These are phyloP conservation scores for Trypanosoma theileri DNA, from an alignment of 208 protist species.

Conservation along the genomic window DNA sequence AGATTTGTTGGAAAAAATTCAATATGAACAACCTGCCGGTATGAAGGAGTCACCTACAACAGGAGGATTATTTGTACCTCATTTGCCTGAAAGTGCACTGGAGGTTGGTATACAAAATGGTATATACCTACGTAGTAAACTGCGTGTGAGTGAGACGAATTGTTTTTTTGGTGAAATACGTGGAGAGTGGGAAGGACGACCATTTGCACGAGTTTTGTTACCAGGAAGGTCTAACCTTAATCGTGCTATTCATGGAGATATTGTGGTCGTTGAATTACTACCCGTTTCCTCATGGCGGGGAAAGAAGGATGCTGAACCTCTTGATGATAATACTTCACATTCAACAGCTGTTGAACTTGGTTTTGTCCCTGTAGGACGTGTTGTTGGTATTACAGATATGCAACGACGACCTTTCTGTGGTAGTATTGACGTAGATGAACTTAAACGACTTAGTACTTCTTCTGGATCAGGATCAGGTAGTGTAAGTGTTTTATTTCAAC, in stretches of 20 bases:
- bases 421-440: slow-evolving; percentile 75
- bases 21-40: slow-evolving; percentile 62
- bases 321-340: slow-evolving; percentile 38
- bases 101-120: slow-evolving; percentile 63
- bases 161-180: slow-evolving; percentile 89
- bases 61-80: slow-evolving; percentile 51
- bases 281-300: slow-evolving; percentile 32
- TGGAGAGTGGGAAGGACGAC: slow-evolving; percentile 79
- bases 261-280: slow-evolving; percentile 43
- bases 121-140: slow-evolving; percentile 69
- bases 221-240: slow-evolving; percentile 82
- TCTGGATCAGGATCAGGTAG: slow-evolving; percentile 37
- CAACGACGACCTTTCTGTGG: slow-evolving; percentile 83
- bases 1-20: slow-evolving; percentile 83
- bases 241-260: slow-evolving; percentile 73
- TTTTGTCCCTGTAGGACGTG: slow-evolving; percentile 59
- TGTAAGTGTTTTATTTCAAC: slow-evolving; percentile 85
- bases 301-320: slow-evolving; percentile 16
- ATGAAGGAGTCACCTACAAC: slow-evolving; percentile 64
- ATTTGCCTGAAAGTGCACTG: slow-evolving; percentile 45
- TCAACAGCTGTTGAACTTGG: slow-evolving; percentile 60
- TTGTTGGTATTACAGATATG: slow-evolving; percentile 76
- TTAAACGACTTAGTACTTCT: slow-evolving; percentile 39
- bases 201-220: slow-evolving; percentile 76
- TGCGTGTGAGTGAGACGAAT: slow-evolving; percentile 76